These are phyloP conservation scores for Dalechampia spathulata DNA, from an alignment of 441 rosid genomes.

Conservation along the genomic window DNA sequence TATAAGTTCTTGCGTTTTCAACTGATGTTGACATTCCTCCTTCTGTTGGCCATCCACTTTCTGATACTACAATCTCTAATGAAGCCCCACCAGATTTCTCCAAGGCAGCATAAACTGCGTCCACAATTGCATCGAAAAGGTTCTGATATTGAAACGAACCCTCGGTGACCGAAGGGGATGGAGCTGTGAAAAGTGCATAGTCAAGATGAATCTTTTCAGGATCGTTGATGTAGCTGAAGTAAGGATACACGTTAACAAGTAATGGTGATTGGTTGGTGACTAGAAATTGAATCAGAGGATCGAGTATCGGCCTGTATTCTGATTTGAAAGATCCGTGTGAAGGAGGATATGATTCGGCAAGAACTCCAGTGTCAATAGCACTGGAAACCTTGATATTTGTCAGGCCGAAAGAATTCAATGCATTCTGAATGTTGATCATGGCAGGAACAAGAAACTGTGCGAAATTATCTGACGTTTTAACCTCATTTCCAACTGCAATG, in stretches of 20 bases:
- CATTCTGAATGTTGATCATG: constrained; percentile 17
- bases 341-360: constrained; percentile 34
- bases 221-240: constrained; percentile 18
- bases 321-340: constrained; percentile 25
- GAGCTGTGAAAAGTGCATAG: constrained; percentile 34
- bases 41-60: constrained; percentile 58
- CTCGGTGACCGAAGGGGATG: constrained; percentile 16
- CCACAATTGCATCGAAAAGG: constrained; percentile 45
- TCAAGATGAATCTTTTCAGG: constrained; percentile 17
- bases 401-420: constrained; percentile 7
- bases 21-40: constrained; percentile 19
- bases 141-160: constrained; percentile 24
- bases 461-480: constrained; percentile 9
- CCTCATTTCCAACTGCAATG: constrained; percentile 51
- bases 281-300: constrained; percentile 31
- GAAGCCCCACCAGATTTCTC: constrained; percentile 40
- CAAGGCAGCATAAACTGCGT: constrained; percentile 42
- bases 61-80: constrained; percentile 43
- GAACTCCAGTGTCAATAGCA: constrained; percentile 9
- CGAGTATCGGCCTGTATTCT: constrained; percentile 23
- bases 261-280: constrained; percentile 28
- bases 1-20: constrained; percentile 35
- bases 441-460: constrained; percentile 28
- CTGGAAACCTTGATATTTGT: constrained; percentile 24
- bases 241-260: constrained; percentile 40